Evolutionary conservation across 2,329 filamentous ascomycete genomes (phyloP), one percentile per base, ranked within the genome.

Genomic region (Aspergillus intermedius): DNA sequence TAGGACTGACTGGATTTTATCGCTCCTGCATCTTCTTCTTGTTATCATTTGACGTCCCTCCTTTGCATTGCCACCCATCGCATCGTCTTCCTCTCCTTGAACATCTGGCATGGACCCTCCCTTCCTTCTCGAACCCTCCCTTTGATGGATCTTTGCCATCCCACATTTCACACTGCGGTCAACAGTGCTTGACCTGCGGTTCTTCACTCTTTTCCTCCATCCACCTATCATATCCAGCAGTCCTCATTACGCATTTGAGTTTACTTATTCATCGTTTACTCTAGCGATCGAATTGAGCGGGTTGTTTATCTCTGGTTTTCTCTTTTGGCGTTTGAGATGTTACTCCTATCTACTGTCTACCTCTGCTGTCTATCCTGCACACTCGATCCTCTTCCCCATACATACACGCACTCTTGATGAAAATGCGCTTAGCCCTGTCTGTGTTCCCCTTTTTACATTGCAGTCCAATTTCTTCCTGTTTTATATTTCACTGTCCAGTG

Each of bases 281-380:
- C 52, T 60, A 63, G 60, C 60, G 60, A 60, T 59, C 58, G 56
- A 61, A 56, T 49, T 61, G 52, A 61, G 57, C 58, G 60, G 58
- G 54, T 60, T 59, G 58, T 54, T 53, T 52, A 52, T 52, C 48
- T 58, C 49, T 44, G 41, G 43, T 49, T 46, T 46, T 52, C 45
- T 47, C 53, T 52, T 54, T 56, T 60, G 59, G 57, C 52, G 54
- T 59, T 55, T 41, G 30, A 50, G 50, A 39, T 48, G 41, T 47
- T 45, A 32, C 44, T 50, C 42, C 49, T 51, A 30, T 50, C 44
- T 40, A 46, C 47, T 45, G 23, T 34, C n/a, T 44, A 19, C 25
- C 10, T 30, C 39, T 41, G 39, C 39, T 41, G 15, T 41, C 19
- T 41, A 28, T n/a, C 12, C 9, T 21, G 19, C 40, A 39, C 39